phyloP scores from a whole-genome alignment of 73 alveolate species.

The Paramecium caudatum region DNA sequence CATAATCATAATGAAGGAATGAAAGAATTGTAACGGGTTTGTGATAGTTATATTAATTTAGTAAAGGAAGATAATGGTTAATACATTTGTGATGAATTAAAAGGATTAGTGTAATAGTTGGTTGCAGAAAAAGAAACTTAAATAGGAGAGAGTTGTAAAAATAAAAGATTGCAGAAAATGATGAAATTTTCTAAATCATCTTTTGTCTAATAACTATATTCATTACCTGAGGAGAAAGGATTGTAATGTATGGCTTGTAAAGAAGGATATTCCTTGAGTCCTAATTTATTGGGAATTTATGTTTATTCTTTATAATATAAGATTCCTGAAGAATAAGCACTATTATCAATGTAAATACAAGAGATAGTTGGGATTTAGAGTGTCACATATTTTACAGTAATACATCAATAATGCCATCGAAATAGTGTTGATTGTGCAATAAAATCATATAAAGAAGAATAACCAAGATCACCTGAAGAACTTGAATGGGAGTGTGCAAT shows the following conservation, averaged over 20 bases:
- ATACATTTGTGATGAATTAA: background rate
- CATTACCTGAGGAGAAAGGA: slow-evolving; percentile 42
- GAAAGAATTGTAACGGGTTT: slow-evolving; percentile 22
- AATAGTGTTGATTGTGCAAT: slow-evolving; percentile 50
- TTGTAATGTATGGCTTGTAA: slow-evolving; percentile 38
- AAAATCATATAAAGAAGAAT: slow-evolving; percentile 26
- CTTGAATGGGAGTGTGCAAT: slow-evolving; percentile 53
- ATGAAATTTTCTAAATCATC: background rate
- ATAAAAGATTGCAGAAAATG: background rate
- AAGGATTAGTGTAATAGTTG: background rate
- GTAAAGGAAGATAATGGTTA: slow-evolving; percentile 17
- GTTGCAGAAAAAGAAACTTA: too few species aligned
- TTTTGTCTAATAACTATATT: background rate
- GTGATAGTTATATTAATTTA: slow-evolving; percentile 27
- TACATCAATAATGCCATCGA: background rate
- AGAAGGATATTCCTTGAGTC: slow-evolving; percentile 60
- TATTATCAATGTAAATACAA: slow-evolving; percentile 8
- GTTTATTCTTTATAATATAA: slow-evolving; percentile 16
- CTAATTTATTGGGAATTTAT: slow-evolving; percentile 37
- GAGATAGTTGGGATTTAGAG: slow-evolving; percentile 37
- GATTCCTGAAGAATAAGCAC: slow-evolving; percentile 54
- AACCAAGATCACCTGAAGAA: slow-evolving; percentile 48
- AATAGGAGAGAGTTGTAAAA: background rate
- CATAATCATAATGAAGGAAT: background rate
- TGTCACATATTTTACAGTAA: slow-evolving; percentile 52